Percentiles rank a stretch among this genome's conserved stretches.
phyloP scores from a whole-genome alignment of 768 basidiomycete species.

The Boletus sp. region DNA sequence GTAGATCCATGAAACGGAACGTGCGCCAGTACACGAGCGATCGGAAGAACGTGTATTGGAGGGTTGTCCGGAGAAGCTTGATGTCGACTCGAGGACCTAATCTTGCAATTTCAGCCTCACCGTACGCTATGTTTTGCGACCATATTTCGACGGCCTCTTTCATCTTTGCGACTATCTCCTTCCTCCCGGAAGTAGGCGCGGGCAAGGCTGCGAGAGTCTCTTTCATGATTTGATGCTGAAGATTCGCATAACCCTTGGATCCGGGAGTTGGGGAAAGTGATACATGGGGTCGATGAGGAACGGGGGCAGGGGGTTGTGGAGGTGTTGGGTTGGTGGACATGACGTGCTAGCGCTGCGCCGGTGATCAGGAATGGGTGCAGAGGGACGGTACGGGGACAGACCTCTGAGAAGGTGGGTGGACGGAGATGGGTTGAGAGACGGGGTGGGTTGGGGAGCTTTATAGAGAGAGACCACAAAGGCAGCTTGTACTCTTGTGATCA shows the following conservation, averaged over 20 bases:
- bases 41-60: conserved; percentile 18
- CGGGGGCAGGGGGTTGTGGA: conserved; percentile 9
- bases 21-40: conserved; percentile 35
- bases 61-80: conserved; percentile 11
- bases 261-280: conserved; percentile 18
- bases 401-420: conserved; percentile 2
- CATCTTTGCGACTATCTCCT: neutral
- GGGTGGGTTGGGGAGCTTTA: conserved; percentile 21
- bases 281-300: neutral
- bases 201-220: conserved; percentile 15
- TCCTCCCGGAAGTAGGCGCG: conserved; percentile 13
- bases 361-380: neutral
- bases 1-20: conserved; percentile 61
- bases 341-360: neutral
- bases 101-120: conserved; percentile 19
- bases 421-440: neutral
- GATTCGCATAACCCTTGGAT: conserved; percentile 12
- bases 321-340: conserved; percentile 18
- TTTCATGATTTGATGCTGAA: conserved; percentile 20
- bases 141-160: conserved; percentile 10
- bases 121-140: conserved; percentile 13
- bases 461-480: conserved; percentile 27
- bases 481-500: conserved; percentile 24
- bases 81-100: conserved; percentile 19
- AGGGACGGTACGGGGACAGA: neutral